Conservation (phyloP, 2,329 filamentous ascomycete genomes). For the Colletotrichum tabaci region DNA sequence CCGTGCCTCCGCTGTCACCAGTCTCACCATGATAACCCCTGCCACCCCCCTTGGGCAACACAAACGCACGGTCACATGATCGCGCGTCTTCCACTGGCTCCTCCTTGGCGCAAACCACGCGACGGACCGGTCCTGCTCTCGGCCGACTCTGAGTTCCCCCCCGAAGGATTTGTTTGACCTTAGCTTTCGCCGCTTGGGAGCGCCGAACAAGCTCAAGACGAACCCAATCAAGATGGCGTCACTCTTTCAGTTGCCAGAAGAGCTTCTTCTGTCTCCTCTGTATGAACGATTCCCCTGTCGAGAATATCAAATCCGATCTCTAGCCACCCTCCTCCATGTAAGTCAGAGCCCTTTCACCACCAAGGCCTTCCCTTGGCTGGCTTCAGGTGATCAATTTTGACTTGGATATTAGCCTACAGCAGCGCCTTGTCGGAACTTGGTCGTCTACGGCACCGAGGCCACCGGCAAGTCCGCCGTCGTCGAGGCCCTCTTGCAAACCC, state of each 20-base stretch:
- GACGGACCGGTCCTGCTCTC: neutral
- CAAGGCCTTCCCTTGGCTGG: neutral
- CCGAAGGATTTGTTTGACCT: neutral
- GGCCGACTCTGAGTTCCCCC: slow-evolving; percentile 2
- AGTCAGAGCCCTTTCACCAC: slow-evolving; percentile 41
- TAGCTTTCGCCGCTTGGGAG: neutral
- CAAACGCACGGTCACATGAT: slow-evolving; percentile 31
- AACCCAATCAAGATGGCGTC: slow-evolving; percentile 50
- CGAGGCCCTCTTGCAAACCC: slow-evolving; percentile 69
- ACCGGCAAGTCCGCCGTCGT: slow-evolving; percentile 88
- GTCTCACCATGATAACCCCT: neutral
- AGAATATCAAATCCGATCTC: slow-evolving; percentile 70
- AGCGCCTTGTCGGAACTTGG: slow-evolving; percentile 80
- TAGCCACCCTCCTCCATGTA: slow-evolving; percentile 70
- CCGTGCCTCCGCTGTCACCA: too few relatives aligned
- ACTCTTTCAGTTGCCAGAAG: slow-evolving; percentile 68
- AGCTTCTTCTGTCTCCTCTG: slow-evolving; percentile 63
- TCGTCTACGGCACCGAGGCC: slow-evolving; percentile 87
- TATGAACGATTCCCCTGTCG: slow-evolving; percentile 69
- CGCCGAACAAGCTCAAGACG: neutral
- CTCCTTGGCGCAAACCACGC: neutral
- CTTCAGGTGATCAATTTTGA: neutral
- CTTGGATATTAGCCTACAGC: slow-evolving; percentile 66
- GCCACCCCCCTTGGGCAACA: too few relatives aligned
- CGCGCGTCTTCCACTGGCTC: slow-evolving; percentile 32